Conservation (phyloP, 2,329 filamentous ascomycete genomes). For the Alternaria sp. region DNA sequence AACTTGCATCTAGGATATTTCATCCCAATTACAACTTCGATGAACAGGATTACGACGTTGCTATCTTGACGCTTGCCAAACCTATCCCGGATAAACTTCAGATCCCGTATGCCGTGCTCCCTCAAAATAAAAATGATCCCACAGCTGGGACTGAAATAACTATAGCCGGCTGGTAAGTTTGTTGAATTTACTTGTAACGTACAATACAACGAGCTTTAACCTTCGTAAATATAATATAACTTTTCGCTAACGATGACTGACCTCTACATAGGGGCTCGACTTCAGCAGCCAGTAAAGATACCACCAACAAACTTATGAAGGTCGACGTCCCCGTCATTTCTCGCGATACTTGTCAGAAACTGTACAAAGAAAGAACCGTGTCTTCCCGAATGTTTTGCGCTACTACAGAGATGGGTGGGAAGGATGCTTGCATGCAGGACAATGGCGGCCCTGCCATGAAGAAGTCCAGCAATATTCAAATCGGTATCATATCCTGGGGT, state of each 20-base stretch:
- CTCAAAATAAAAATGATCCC: constrained; percentile 36
- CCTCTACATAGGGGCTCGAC: constrained; percentile 1
- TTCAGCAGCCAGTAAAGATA: background rate
- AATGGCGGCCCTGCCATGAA: constrained; percentile 39
- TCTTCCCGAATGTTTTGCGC: constrained; percentile 43
- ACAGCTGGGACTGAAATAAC: constrained; percentile 28
- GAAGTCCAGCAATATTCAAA: constrained; percentile 13
- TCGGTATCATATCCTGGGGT: constrained; percentile 21
- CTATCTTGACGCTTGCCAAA: constrained; percentile 40
- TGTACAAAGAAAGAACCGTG: constrained; percentile 29
- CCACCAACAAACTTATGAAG: constrained; percentile 33
- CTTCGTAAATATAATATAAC: background rate
- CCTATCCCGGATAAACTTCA: constrained; percentile 35
- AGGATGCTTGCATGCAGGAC: constrained; percentile 47
- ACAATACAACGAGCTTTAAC: too few species aligned
- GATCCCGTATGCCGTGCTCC: constrained; percentile 34
- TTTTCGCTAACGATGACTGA: background rate
- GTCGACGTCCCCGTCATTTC: constrained; percentile 41
- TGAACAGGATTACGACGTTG: constrained; percentile 18
- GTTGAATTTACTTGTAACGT: too few species aligned
- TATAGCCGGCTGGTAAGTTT: constrained; percentile 36
- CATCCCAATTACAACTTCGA: too few species aligned
- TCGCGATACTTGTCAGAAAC: constrained; percentile 32
- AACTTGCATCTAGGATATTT: background rate
- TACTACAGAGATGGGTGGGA: constrained; percentile 12